Conservation (phyloP, 73 alveolate species). For the Tetrahymena borealis region DNA sequence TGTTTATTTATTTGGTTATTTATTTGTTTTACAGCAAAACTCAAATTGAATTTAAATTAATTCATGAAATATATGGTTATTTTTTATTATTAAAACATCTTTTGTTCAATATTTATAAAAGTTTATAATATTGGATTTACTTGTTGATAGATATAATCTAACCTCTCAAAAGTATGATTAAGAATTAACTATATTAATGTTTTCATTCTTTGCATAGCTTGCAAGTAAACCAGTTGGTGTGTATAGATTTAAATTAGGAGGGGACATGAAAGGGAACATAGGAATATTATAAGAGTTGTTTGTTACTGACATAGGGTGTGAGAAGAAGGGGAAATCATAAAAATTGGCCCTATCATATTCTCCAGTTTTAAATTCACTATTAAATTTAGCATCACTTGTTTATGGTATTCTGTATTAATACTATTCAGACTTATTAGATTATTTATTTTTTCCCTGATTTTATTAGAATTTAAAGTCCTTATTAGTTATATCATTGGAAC, state of each 20-base stretch:
- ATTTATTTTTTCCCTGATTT: neutral
- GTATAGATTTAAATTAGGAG: neutral
- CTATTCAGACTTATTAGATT: neutral
- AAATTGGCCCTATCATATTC: neutral
- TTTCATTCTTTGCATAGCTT: neutral
- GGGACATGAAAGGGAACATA: neutral
- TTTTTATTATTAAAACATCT: too few species aligned
- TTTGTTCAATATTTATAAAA: too few species aligned
- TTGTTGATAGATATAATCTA: neutral
- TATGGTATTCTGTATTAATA: neutral
- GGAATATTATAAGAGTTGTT: neutral
- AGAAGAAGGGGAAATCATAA: neutral
- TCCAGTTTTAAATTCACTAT: neutral
- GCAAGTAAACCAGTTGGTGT: neutral
- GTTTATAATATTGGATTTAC: neutral
- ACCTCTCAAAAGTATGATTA: neutral
- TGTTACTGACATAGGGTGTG: neutral
- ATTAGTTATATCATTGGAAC: neutral
- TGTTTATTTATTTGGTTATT: too few species aligned
- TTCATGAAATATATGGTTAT: too few species aligned
- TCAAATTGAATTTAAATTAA: too few species aligned
- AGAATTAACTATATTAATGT: neutral
- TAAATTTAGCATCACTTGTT: neutral
- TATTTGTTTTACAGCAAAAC: too few species aligned
- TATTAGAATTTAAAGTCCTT: neutral